Evolutionary conservation across 176 grass and related monocot genomes (phyloP), one percentile per base, ranked within the genome.

Genomic region (Carex pumila): DNA sequence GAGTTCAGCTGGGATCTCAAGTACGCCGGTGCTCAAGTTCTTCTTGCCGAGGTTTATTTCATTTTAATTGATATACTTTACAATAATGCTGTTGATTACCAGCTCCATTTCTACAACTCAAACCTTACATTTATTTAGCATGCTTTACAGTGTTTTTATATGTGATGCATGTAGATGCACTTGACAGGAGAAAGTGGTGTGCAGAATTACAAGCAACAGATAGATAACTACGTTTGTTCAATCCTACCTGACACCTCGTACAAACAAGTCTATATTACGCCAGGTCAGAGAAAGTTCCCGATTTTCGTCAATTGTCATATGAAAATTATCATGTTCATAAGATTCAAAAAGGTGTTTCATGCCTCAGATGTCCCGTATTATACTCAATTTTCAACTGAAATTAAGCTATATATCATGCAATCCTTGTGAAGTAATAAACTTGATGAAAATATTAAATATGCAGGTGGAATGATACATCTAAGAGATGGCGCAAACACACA

Each of bases 1-100:
- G 96, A 99, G 84, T 99, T 99, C 89, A 99, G 96, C 77, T 99
- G 96, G 96, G 96, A 99, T 84, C 89, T 99, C 64, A 99, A 99
- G 81, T 99, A 81, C 71, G 88, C 91, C 0, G 96, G 96, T 8
- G 96, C 91, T 5, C 93, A 99, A 91, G 31, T 99, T 7, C 96
- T 99, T 12, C 91, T 95, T 3, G 60, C 93, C 31, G 89, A 89
- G 10, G 89, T 90, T 45, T 12, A 63, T 54, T 65, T 50, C 29
- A 71, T 85, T 39, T 14, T 71, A 6, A 6, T n/a, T 45, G 64
- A 43, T 22, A 71, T 71, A 10, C 58, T n/a, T 78, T 43, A 81
- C 3, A 81, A 52, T 57, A 18, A 56, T 31, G n/a, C 55, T 68
- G 52, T 14, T 39, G 5, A 39, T 5, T 50, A 49, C 14, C 18